Base-by-base conservation (phyloP, 2,329 filamentous ascomycete species). In the Hansfordia pulvinata region DNA sequence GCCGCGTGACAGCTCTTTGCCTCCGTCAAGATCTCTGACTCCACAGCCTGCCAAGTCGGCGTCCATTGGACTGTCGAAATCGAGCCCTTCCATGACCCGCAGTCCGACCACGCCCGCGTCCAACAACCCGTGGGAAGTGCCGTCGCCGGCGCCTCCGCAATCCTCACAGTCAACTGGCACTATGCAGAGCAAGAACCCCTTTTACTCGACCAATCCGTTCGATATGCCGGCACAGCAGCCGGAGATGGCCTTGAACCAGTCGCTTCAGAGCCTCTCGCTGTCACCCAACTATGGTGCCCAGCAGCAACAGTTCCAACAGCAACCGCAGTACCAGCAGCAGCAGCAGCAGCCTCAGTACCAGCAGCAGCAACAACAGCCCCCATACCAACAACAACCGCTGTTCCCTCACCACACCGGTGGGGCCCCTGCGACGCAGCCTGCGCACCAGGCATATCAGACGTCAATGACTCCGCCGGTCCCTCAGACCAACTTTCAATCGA, bases 361-460 rank as follows among this genome's bases (percentile, higher is more conserved):
- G n/a, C n/a, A n/a, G n/a, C n/a, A n/a, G n/a, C n/a, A n/a, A n/a
- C n/a, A n/a, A n/a, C n/a, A n/a, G 14, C 49, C 52, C 8, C 50
- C 26, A 26, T 23, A 32, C 14, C 35, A 37, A 14, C 44, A 52
- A 20, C 71, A 73, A 37, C 69, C 70, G 19, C 58, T 85, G 17
- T 85, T 86, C 46, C 78, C 81, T 6, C 73, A 85, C 42, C 74
- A 76, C 28, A 86, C 81, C 2, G 79, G 80, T 28, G 80, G 71
- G 13, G 35, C 64, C 37, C 54, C 52, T 32, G 53, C 49, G 35
- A 49, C 50, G 10, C 61, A 58, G 37, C 43, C 57, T 18, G 35
- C 55, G 19, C 53, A 54, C 20, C 56, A 58, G 32, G 34, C 47
- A 17, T 64, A 62, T 30, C 54, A 60, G 27, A 60, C 63, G 30